Percentiles rank a stretch among this genome's conserved stretches.
Conservation (phyloP, 768 basidiomycete species). For the Asterophora parasitica region DNA sequence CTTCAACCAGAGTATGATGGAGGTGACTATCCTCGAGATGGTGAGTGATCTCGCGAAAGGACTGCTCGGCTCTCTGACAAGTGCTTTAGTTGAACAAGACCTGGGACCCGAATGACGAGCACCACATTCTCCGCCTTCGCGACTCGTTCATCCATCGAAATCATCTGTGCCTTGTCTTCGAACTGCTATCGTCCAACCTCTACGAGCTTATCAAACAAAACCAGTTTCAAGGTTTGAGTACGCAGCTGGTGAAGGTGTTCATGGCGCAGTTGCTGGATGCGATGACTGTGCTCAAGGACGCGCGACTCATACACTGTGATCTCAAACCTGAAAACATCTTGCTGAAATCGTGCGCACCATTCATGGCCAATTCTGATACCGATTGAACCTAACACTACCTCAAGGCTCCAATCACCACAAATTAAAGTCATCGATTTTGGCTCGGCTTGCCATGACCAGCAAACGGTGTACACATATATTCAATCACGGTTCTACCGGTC, state of each 20-base stretch:
- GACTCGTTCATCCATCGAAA: conserved; percentile 97
- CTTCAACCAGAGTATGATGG: conserved; percentile 99
- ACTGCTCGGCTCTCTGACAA: conserved; percentile 3
- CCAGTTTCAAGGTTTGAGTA: conserved; percentile 95
- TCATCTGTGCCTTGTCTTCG: conserved; percentile 97
- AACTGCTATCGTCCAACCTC: conserved; percentile 92
- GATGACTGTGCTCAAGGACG: conserved; percentile 88
- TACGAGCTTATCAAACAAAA: conserved; percentile 99
- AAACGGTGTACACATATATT: conserved; percentile 99
- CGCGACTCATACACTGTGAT: conserved; percentile 96
- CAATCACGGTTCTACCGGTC: conserved; percentile 98
- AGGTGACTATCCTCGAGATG: conserved; percentile 95
- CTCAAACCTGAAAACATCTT: conserved; percentile 98
- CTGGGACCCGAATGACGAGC: conserved; percentile 91
- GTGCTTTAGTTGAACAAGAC: conserved; percentile 81
- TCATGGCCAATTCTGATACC: background rate
- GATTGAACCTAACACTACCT: conserved; percentile 4
- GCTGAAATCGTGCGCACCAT: conserved; percentile 72
- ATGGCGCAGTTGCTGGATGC: conserved; percentile 94
- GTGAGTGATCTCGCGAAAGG: conserved; percentile 44
- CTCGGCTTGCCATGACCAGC: conserved; percentile 96
- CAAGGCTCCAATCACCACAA: conserved; percentile 89
- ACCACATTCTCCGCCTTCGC: conserved; percentile 91
- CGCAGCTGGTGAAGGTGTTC: conserved; percentile 97
- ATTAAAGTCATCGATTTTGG: conserved; percentile 99